Evolutionary conservation across 768 basidiomycete genomes (phyloP), one percentile per base, ranked within the genome.

Genomic region (Russula lepida): DNA sequence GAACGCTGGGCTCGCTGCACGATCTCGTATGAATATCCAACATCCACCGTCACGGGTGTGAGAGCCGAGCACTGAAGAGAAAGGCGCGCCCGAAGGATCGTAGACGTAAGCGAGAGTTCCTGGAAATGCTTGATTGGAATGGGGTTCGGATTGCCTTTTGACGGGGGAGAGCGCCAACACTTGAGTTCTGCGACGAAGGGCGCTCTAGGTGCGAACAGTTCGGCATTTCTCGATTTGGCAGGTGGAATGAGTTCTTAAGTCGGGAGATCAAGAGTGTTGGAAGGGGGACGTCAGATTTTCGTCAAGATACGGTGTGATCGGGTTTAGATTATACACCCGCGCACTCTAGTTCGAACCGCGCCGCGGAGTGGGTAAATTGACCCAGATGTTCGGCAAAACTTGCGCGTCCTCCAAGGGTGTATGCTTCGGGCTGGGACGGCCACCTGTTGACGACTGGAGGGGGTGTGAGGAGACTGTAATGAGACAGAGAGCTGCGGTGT

Each of bases 301-400:
- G 25, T 55, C 12, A 44, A 62, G 60, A 62, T 62, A 62, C 60
- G 56, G 50, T 57, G 43, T 62, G 55, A 62, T 62, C 60, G 56
- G 60, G 52, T 27, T 44, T 25, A 44, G 60, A 56, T 60, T 56
- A 28, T 39, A 46, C 53, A 59, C 53, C 57, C 58, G 25, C 35
- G 25, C 4, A 54, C 15, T 19, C 8, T 4, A 21, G 11, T 33
- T 50, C 17, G 60, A 43, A 51, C 51, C 32, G 60, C 55, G 60
- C 60, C 54, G 55, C 54, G 49, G 60, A 62, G 60, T 52, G 60
- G 55, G 55, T 44, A 56, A 54, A 44, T 37, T 15, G 60, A 51
- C 15, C 60, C 60, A 56, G 27, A 55, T 25, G 32, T n/a, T 55
- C 30, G 54, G 60, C 23, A 39, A 48, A 13, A 6, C 25, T n/a